Base-by-base conservation (phyloP, 2,329 filamentous ascomycete species). In the Diaporthe australafricana region DNA sequence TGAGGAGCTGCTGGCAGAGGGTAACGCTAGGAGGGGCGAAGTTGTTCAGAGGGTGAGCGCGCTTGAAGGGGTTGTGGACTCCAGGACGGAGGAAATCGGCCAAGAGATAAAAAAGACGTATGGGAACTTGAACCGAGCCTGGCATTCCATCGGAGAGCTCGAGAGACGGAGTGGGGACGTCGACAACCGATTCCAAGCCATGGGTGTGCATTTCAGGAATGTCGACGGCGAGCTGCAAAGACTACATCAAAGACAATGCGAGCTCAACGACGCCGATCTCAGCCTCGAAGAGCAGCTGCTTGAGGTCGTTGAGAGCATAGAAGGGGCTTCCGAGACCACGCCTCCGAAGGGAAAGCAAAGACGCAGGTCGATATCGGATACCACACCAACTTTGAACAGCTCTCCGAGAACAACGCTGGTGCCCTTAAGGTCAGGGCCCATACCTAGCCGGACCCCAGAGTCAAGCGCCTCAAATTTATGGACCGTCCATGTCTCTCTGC, bases 401-500 rank as follows among this genome's bases (percentile, higher is more conserved):
- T 65, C 63, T 5, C 50, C 70, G 2, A 56, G 42, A 14, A 40
- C 20, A 32, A 47, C 67, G 16, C 14, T 66, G 9, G 52, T 63
- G 63, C 53, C 70, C 22, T 6, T 35, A 16, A 68, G 72, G 52
- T 70, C 72, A 73, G 78, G 71, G 71, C 75, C 60, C 72, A 80
- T 45, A 75, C 79, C 70, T 48, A 71, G 52, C 62, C 69, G 63
- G 48, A 68, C 38, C 16, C 42, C 71, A 53, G 72, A 78, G 62
- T 69, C 74, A 32, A 73, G 79, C 74, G 73, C 74, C 53, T 78
- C 81, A 22, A 82, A 80, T 68, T 80, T 83, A 6, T 91, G 89
- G 89, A 90, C 88, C 1, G 87, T 90, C 35, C 88, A 90, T 75
- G 83, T 91, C 45, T 90, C 89, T 2, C 83, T 91, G 16, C 82